A percentile compares a stretch with the other conserved stretches of the same genome.
Conservation (phyloP, 805 yeast species). For the Candida easanensis region DNA sequence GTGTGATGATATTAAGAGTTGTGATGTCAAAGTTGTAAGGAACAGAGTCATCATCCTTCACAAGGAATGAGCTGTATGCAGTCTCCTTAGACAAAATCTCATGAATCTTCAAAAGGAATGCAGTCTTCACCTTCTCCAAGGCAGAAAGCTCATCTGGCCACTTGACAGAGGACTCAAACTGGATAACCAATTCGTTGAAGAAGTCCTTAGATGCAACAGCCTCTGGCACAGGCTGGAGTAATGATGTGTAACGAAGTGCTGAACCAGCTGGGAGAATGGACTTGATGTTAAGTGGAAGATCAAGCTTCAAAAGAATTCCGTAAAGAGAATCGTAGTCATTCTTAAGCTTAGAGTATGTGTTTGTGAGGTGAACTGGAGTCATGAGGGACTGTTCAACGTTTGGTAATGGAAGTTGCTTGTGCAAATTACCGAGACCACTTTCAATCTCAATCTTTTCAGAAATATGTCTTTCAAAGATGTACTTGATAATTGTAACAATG, state of each 20-base stretch:
- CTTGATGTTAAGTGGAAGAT: constrained; percentile 68
- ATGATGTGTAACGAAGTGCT: constrained; percentile 70
- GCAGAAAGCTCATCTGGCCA: constrained; percentile 95
- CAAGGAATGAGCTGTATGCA: constrained; percentile 54
- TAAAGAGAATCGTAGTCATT: constrained; percentile 58
- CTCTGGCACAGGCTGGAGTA: constrained; percentile 79
- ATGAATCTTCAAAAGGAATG: constrained; percentile 74
- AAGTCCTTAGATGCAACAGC: constrained; percentile 73
- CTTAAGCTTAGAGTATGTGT: constrained; percentile 39
- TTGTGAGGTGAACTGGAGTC: constrained; percentile 28
- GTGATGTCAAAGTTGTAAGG: constrained; percentile 63
- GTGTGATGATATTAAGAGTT: constrained; percentile 65
- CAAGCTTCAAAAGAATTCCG: constrained; percentile 47
- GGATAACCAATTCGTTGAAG: constrained; percentile 76
- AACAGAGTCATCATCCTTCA: constrained; percentile 59
- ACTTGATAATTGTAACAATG: constrained; percentile 60
- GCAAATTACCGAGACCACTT: constrained; percentile 43
- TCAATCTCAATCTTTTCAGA: constrained; percentile 34
- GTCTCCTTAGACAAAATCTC: constrained; percentile 45
- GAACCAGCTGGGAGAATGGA: constrained; percentile 73
- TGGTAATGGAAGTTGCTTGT: constrained; percentile 55
- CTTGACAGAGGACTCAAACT: constrained; percentile 83
- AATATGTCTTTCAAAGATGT: constrained; percentile 63
- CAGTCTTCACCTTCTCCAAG: constrained; percentile 85
- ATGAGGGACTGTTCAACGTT: constrained; percentile 51